Evolutionary conservation across 108 stramenopile genomes (phyloP), one percentile per base, ranked within the genome.

Genomic region (Nitzschia sp.): DNA sequence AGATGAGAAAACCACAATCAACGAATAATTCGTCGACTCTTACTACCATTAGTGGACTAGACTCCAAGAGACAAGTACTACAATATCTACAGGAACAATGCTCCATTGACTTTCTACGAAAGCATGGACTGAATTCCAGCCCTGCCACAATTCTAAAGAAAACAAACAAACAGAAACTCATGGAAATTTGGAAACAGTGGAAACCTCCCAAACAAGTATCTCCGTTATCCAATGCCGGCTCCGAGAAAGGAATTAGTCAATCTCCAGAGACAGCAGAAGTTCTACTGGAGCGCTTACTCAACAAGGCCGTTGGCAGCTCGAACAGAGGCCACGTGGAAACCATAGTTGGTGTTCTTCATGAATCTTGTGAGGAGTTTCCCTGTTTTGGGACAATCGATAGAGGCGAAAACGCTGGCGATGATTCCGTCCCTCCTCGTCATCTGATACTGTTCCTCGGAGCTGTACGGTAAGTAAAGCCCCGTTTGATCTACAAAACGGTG

Each of bases 281-380:
- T 34, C 1, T 48, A 1, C 17, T 48, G 46, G 46, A 48, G 46
- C 46, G 17, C 1, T 5, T 48, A 2, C 14, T 48, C 5, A 6
- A 17, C 46, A 17, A 15, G 46, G 1, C 46, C 14, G 17, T 1
- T 15, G 46, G 6, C 46, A 48, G n/a, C n/a, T 15, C 14, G 6
- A 17, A 48, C 14, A 48, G 46, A 17, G 17, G 20, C 22, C 2
- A 10, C 10, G 14, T 24, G 7, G 21, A 19, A 57, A 51, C 64
- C 1, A 48, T 92, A 43, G 90, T 84, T 29, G 84, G 70, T 38
- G 78, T 73, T 24, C 73, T 92, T 57, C 90, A 92, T 58, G 90
- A 92, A 72, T 76, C 77, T 15, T 84, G 74, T 41, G 75, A 83
- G 1, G 90, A 92, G 63, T 77, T 92, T 38, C 87, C 90, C 0